Conservation (phyloP, 345 rosid species). For the Eutrema yunnanense region DNA sequence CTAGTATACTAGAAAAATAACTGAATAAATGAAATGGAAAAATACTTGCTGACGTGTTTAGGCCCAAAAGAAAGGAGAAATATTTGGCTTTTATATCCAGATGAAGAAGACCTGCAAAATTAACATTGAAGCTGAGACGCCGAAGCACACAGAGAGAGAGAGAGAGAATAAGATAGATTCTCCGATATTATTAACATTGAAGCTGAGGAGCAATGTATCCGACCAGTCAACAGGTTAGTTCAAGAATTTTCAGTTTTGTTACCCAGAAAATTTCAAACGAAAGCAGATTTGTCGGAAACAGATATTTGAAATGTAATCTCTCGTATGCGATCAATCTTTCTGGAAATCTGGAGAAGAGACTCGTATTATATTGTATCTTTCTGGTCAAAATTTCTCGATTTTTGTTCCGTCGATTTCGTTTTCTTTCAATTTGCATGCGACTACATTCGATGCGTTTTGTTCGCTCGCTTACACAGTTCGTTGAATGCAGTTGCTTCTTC, state of each 20-base stretch:
- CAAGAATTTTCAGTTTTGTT: neutral
- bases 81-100: neutral
- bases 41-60: neutral
- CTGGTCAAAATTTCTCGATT: neutral
- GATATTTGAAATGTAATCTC: neutral
- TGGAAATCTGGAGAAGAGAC: neutral
- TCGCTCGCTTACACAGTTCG: neutral
- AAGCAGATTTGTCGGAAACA: neutral
- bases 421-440: constrained; percentile 15
- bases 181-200: neutral
- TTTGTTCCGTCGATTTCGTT: neutral
- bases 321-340: neutral
- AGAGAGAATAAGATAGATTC: neutral
- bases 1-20: neutral
- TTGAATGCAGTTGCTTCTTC: neutral
- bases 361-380: neutral
- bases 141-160: neutral
- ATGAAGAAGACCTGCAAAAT: neutral
- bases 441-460: constrained; percentile 11
- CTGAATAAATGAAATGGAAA: no score
- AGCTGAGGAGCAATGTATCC: constrained; percentile 9
- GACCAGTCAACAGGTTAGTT: constrained; percentile 20
- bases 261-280: neutral
- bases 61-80: neutral
- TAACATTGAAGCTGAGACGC: no score